Percentiles rank a stretch among this genome's conserved stretches.
Evolutionary conservation across 495 filamentous ascomycete genomes (phyloP).

Genomic region (Hyphodiscus hymeniophilus): DNA sequence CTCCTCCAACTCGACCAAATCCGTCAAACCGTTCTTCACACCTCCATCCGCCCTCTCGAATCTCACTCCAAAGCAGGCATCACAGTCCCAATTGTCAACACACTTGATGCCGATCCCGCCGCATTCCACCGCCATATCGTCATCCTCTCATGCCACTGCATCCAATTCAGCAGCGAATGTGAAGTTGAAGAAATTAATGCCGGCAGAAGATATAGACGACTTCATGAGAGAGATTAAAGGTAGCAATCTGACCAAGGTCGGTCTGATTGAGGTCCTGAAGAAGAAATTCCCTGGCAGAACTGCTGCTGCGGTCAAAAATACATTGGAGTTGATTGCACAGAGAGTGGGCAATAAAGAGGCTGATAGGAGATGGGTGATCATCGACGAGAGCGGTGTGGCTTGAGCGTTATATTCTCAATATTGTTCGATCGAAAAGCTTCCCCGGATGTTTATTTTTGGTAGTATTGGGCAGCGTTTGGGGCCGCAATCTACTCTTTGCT

Average conservation of each 20-base stretch:
- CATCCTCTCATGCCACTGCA: neutral
- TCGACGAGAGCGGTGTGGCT: neutral
- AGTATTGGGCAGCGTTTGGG: too few species aligned
- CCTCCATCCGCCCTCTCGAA: constrained; percentile 16
- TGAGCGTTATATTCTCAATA: too few species aligned
- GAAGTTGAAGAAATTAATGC: constrained; percentile 40
- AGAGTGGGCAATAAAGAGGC: constrained; percentile 35
- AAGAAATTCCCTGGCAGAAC: constrained; percentile 64
- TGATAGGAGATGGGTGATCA: constrained; percentile 19
- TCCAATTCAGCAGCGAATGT: too few species aligned
- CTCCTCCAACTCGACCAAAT: constrained; percentile 1
- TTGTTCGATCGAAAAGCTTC: too few species aligned
- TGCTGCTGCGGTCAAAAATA: constrained; percentile 64
- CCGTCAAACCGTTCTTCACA: constrained; percentile 13
- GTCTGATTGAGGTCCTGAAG: constrained; percentile 63
- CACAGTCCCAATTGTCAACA: constrained; percentile 6
- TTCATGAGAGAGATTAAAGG: constrained; percentile 36
- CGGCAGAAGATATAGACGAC: constrained; percentile 54
- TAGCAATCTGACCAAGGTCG: constrained; percentile 59
- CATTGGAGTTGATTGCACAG: constrained; percentile 60
- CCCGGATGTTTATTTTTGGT: too few species aligned
- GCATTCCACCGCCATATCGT: neutral
- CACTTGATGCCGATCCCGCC: neutral
- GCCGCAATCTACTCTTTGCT: too few species aligned
- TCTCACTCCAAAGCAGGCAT: constrained; percentile 11